Evolutionary conservation across 495 filamentous ascomycete species (phyloP).

Genomic region (Hypoxylon fuscum): DNA sequence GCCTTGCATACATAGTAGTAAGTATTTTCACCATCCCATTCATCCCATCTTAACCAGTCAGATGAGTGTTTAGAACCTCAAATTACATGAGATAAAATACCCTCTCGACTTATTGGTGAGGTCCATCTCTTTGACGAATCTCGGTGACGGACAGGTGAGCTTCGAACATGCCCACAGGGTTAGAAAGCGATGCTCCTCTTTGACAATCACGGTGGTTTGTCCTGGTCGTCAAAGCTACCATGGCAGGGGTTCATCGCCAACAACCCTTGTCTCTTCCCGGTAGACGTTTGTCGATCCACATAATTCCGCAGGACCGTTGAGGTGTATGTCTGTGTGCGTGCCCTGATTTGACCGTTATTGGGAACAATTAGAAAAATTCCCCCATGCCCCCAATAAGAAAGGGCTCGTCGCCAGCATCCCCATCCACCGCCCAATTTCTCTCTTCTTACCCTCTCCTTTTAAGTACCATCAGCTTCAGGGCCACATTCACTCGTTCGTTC

Average conservation of each 20-base stretch:
- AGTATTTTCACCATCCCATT: too few species aligned
- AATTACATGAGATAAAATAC: too few species aligned
- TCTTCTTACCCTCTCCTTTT: slow-evolving; percentile 22
- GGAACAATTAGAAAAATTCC: slow-evolving; percentile 17
- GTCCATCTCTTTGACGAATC: too few species aligned
- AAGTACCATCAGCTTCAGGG: slow-evolving; percentile 20
- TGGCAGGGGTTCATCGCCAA: slow-evolving; percentile 14
- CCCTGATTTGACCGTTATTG: slow-evolving; percentile 29
- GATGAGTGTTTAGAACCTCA: neutral
- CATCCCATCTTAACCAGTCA: slow-evolving; percentile 4
- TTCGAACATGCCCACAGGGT: too few species aligned
- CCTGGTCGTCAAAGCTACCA: slow-evolving; percentile 10
- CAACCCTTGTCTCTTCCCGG: slow-evolving; percentile 35
- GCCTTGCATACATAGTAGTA: too few species aligned
- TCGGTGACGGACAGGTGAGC: too few species aligned
- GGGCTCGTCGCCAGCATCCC: slow-evolving; percentile 18
- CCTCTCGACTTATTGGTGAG: too few species aligned
- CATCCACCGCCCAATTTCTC: slow-evolving; percentile 21
- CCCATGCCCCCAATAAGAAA: slow-evolving; percentile 30
- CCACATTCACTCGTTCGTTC: slow-evolving; percentile 23
- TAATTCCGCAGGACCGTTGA: slow-evolving; percentile 23
- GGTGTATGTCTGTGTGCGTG: slow-evolving; percentile 19
- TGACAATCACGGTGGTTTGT: slow-evolving; percentile 18
- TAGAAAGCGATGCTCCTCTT: slow-evolving; percentile 7
- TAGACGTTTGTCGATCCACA: slow-evolving; percentile 42